Base-by-base conservation (phyloP, 2,329 filamentous ascomycete genomes). In the Venturia carpophila region DNA sequence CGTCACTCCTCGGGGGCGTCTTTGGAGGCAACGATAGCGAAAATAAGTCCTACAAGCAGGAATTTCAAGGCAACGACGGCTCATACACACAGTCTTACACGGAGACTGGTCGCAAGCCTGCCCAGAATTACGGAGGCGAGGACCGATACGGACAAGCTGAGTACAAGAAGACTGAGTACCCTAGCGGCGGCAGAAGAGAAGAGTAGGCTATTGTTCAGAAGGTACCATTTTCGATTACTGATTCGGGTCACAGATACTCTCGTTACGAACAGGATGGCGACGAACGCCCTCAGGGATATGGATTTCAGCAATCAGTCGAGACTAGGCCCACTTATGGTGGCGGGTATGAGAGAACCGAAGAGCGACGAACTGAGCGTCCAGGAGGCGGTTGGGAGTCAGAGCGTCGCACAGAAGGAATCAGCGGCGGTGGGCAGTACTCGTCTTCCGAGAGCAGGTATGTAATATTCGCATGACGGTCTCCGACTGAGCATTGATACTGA, bases 1-100 rank as follows among this genome's bases (percentile, higher is more conserved):
- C 83, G 43, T 85, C 84, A 47, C 77, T 92, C 19, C 82, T 95
- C 10, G 84, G 86, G 13, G 82, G 83, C 15, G 82, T 82, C 17
- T 83, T 88, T 63, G 79, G 80, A 19, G 69, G 67, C 65, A 75
- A 79, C 43, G 77, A 70, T 3, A 71, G 83, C 42, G 79, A 85
- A 58, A 84, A 81, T 65, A 80, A 85, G 70, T 79, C 76, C 60
- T 83, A 82, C 68, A 78, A 79, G 64, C 79, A 79, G 21, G 60
- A 82, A 66, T 79, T 80, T 42, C 81, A 84, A 55, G 80, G 81
- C 47, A 76, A 83, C 7, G 83, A 89, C 65, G 65, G 65, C 15
- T 65, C 63, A 11, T 61, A 65, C 19, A 56, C 37, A 24, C 60
- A 64, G 27, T 85, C 83, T 7, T 84, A 86, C 73, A 83, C 80